Evolutionary conservation across 768 basidiomycete species (phyloP).

Genomic region (Fibroporia radiculosa): DNA sequence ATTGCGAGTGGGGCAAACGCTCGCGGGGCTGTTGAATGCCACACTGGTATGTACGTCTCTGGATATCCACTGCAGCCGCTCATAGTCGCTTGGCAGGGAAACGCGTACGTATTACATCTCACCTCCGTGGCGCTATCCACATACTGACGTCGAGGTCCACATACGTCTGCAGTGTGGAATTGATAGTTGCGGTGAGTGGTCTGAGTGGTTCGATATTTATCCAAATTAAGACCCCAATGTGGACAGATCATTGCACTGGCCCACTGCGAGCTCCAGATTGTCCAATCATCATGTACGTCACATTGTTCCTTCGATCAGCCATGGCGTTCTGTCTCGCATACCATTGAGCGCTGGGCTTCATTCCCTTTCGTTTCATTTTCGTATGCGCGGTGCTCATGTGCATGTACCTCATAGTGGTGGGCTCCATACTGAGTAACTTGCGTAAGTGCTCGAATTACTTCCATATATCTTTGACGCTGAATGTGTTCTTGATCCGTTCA

Average conservation of each 20-base stretch:
- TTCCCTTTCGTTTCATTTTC: neutral
- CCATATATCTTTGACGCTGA: neutral
- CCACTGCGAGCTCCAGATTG: constrained; percentile 36
- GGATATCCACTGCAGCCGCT: neutral
- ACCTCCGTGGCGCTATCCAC: neutral
- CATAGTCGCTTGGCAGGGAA: constrained; percentile 15
- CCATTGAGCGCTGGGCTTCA: neutral
- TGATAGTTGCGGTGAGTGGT: constrained; percentile 33
- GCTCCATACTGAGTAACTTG: constrained; percentile 39
- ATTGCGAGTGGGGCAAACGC: constrained; percentile 71
- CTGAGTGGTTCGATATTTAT: neutral
- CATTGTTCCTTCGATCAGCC: neutral
- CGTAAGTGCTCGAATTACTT: constrained; percentile 26
- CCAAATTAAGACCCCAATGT: constrained; percentile 1
- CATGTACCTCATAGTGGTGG: constrained; percentile 27
- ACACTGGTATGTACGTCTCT: constrained; percentile 48
- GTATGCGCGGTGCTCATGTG: neutral
- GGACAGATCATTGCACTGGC: constrained; percentile 41
- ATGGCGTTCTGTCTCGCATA: neutral
- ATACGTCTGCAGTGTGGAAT: constrained; percentile 27
- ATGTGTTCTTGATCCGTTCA: too few species aligned
- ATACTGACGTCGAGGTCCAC: constrained; percentile 3
- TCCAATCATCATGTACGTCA: constrained; percentile 36
- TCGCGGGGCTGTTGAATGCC: constrained; percentile 81
- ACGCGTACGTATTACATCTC: constrained; percentile 20